Percentiles rank a stretch among this genome's conserved stretches.
These are phyloP conservation scores for Chondrostereum purpureum DNA, from an alignment of 1,284 basidiomycete genomes.

Conservation along the genomic window DNA sequence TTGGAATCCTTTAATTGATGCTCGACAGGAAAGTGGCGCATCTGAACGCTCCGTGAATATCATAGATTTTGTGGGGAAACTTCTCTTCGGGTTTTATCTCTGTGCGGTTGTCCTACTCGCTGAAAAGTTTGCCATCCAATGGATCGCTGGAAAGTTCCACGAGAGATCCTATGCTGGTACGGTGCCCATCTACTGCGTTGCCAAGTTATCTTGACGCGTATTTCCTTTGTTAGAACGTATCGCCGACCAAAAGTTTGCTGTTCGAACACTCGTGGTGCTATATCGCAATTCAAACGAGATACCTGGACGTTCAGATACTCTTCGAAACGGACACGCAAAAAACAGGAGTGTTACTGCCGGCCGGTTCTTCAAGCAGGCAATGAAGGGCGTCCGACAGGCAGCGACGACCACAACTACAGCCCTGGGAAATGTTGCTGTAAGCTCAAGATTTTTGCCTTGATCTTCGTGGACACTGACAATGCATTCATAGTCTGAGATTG, in stretches of 20 bases:
- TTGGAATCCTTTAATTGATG: slow-evolving; percentile 61
- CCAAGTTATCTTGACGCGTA: not conserved
- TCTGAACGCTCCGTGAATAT: slow-evolving; percentile 27
- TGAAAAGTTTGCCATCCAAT: slow-evolving; percentile 86
- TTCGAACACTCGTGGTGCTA: slow-evolving; percentile 66
- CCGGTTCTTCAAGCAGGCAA: slow-evolving; percentile 62
- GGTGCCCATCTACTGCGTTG: too few relatives aligned
- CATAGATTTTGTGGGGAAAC: slow-evolving; percentile 49
- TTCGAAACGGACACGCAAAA: slow-evolving; percentile 33
- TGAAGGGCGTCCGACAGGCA: slow-evolving; percentile 64
- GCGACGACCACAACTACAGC: slow-evolving; percentile 82
- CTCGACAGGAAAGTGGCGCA: slow-evolving; percentile 27
- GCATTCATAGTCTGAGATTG: slow-evolving; percentile 43
- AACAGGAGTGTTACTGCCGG: slow-evolving; percentile 44
- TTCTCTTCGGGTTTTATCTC: slow-evolving; percentile 73
- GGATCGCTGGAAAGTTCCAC: slow-evolving; percentile 84
- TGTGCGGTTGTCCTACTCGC: slow-evolving; percentile 68
- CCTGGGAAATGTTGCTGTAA: slow-evolving; percentile 64
- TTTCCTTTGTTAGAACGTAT: slow-evolving; percentile 58
- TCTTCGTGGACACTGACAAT: not conserved
- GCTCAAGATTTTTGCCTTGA: not conserved
- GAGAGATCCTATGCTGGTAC: slow-evolving; percentile 78
- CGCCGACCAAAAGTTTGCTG: slow-evolving; percentile 76
- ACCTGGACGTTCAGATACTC: slow-evolving; percentile 62
- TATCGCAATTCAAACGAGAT: slow-evolving; percentile 76